These are phyloP conservation scores for Oryza nivara DNA, from an alignment of 176 grass and related monocot genomes.

Conservation along the genomic window DNA sequence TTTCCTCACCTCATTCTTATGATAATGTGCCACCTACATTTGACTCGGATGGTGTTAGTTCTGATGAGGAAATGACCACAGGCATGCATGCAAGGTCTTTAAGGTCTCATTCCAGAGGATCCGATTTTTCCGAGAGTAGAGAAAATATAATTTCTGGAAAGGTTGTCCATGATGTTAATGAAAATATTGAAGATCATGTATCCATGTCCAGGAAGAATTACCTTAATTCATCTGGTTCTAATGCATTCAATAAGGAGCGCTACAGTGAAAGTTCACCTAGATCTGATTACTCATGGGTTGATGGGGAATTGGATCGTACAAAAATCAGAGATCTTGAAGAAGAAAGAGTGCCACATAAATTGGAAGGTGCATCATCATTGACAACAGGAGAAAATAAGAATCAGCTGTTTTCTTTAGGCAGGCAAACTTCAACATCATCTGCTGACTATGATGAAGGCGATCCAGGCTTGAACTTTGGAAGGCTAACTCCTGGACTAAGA, in stretches of 20 bases:
- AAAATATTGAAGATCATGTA: slow-evolving; percentile 38
- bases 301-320: not conserved
- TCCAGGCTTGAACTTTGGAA: slow-evolving; percentile 63
- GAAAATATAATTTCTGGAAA: slow-evolving; percentile 38
- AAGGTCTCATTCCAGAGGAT: slow-evolving; percentile 42
- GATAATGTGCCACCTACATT: slow-evolving; percentile 59
- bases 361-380: slow-evolving; percentile 26
- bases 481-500: slow-evolving; percentile 78
- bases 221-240: slow-evolving; percentile 36
- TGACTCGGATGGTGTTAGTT: slow-evolving; percentile 77
- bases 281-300: slow-evolving; percentile 32
- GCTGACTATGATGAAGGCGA: slow-evolving; percentile 48
- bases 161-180: slow-evolving; percentile 24
- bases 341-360: slow-evolving; percentile 36
- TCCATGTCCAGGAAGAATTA: slow-evolving; percentile 43
- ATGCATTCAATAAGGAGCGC: slow-evolving; percentile 35
- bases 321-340: slow-evolving; percentile 40
- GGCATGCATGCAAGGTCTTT: slow-evolving; percentile 7
- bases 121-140: slow-evolving; percentile 25
- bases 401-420: slow-evolving; percentile 25
- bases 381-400: slow-evolving; percentile 42
- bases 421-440: slow-evolving; percentile 43
- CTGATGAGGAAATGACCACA: slow-evolving; percentile 55
- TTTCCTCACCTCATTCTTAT: slow-evolving; percentile 38
- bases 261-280: slow-evolving; percentile 29